These are phyloP conservation scores for Pyropia haitanensis DNA, from an alignment of 23 red algal species.

Conservation along the genomic window DNA sequence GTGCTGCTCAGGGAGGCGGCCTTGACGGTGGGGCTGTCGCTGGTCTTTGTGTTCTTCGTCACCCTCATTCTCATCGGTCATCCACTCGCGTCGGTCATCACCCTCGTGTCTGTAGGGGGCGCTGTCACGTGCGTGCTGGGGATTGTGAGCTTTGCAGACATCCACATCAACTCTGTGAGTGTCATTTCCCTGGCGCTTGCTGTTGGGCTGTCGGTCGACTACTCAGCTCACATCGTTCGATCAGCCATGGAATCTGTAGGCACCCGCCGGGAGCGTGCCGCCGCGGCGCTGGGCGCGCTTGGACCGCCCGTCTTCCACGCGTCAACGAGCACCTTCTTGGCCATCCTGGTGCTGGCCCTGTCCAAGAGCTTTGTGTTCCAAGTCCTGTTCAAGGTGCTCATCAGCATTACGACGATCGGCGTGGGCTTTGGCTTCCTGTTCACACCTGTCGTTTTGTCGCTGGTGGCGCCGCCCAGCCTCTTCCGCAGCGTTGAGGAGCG, in stretches of 20 bases:
- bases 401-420: constrained; percentile 46
- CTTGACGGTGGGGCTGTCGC: constrained; percentile 44
- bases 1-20: constrained; percentile 43
- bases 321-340: constrained; percentile 53
- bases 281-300: constrained; percentile 43
- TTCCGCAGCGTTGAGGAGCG: constrained; percentile 25
- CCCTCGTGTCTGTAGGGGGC: constrained; percentile 43
- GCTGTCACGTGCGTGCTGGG: constrained; percentile 54
- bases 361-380: constrained; percentile 59
- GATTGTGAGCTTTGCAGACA: constrained; percentile 35
- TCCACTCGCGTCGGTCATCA: constrained; percentile 36
- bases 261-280: constrained; percentile 31
- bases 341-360: constrained; percentile 31
- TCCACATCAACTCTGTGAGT: constrained; percentile 47
- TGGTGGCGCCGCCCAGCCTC: constrained; percentile 44
- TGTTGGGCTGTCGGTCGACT: constrained; percentile 43
- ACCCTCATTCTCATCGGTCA: constrained; percentile 46
- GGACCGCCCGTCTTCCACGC: constrained; percentile 72
- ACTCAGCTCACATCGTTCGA: constrained; percentile 48
- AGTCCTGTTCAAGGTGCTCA: constrained; percentile 44
- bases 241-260: constrained; percentile 47
- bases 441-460: constrained; percentile 35
- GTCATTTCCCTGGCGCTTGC: constrained; percentile 55
- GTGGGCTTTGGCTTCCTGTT: constrained; percentile 47
- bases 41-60: constrained; percentile 46